Evolutionary conservation across 441 rosid species (phyloP).

Genomic region (Viola pubescens): DNA sequence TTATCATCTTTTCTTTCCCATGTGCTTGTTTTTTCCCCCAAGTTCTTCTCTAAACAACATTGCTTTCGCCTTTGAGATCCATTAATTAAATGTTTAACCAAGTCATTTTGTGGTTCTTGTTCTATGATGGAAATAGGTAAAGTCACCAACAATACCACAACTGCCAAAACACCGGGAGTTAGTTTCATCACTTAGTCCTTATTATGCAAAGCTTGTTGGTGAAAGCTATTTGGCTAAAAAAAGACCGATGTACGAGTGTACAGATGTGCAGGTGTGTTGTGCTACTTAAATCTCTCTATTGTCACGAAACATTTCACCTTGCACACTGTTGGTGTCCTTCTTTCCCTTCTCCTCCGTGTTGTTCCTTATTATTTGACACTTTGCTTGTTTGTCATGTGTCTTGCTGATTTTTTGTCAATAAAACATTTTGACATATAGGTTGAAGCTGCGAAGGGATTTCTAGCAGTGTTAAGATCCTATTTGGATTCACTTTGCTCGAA

Average conservation of each 20-base stretch:
- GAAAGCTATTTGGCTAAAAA: constrained; percentile 88
- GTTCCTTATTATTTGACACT: not conserved
- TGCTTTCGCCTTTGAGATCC: no score
- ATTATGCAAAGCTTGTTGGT: constrained; percentile 86
- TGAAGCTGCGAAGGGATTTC: constrained; percentile 64
- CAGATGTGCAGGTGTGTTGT: constrained; percentile 69
- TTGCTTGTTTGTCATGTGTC: not conserved
- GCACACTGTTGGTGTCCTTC: not conserved
- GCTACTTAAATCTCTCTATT: constrained; percentile 5
- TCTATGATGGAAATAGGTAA: constrained; percentile 40
- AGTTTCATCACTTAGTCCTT: constrained; percentile 57
- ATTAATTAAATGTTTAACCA: not conserved
- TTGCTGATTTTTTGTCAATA: not conserved
- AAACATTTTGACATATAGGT: constrained; percentile 34
- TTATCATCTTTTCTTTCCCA: no score
- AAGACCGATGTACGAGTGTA: constrained; percentile 82
- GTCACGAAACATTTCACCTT: not conserved
- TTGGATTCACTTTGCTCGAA: constrained; percentile 83
- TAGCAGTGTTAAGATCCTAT: constrained; percentile 62
- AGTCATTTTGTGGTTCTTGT: not conserved
- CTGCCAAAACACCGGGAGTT: constrained; percentile 75
- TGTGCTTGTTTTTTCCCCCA: no score
- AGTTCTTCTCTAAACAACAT: no score
- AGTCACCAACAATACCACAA: constrained; percentile 68
- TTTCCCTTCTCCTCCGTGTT: not conserved